Evolutionary conservation across 345 rosid genomes (phyloP), one percentile per base, ranked within the genome.

Genomic region (Trapa incisa): DNA sequence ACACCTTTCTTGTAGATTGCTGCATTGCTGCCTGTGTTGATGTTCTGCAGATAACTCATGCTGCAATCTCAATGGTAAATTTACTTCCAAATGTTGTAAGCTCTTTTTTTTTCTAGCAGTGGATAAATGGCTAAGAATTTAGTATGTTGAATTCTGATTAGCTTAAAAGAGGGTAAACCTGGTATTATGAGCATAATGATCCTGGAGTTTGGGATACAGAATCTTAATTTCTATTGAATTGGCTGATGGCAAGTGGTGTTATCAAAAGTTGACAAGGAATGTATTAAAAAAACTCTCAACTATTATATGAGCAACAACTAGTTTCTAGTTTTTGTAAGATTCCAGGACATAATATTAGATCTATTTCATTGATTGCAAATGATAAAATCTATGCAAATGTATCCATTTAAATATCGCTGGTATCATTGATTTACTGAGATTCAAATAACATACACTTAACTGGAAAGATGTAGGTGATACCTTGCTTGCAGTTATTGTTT

Each of bases 31-130:
- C 90, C 74, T 95, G 96, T 71, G 67, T 95, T 38, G 99, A 95
- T 74, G 99, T 95, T 53, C 77, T 89, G 71, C 96, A 95, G 79
- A 86, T 95, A 65, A 95, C 94, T 72, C 96, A 95, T 70, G 99
- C 98, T 0, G 99, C 99, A 58, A 95, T 95, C 73, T 91, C 97
- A 5, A 84, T 89, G 94, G 97, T 89, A 83, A 83, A 56, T n/a
- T 63, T 65, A 33, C 37, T 32, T 58, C 63, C 63, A 58, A 8
- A 58, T 10, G 33, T 10, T 58, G 11, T 33, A 58, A 32, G 38
- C 15, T 58, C n/a, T 58, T 58, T 58, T 8, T 8, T 58, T 35
- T 32, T 35, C 37, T 32, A 32, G 14, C 15, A 33, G 63, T 13
- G 35, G 14, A 58, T 37, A 58, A 15, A 32, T 32, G 13, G 2